Conservation (phyloP, 1,284 basidiomycete genomes). For the Fomes fomentarius region DNA sequence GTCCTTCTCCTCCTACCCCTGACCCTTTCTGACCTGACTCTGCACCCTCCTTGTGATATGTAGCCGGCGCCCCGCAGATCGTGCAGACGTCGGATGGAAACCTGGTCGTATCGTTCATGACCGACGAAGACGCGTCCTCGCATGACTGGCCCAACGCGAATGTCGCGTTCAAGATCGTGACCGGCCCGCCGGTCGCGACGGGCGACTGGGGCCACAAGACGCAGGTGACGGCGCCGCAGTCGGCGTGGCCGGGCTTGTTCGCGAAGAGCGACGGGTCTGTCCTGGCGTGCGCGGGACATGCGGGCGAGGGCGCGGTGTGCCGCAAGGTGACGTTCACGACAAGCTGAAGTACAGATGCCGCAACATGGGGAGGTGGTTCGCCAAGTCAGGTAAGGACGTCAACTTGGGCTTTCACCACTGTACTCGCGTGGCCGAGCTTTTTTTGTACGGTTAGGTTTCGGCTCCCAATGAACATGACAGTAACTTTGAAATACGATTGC, state of each 20-base stretch:
- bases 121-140: constrained; percentile 1
- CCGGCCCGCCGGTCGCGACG: neutral
- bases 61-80: constrained; percentile 11
- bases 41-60: no score
- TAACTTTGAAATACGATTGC: no score
- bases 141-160: constrained; percentile 1
- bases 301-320: constrained; percentile 9
- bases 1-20: neutral
- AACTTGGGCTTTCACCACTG: neutral
- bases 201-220: constrained; percentile 4
- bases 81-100: neutral
- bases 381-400: no score
- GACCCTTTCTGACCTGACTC: no score
- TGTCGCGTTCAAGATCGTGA: constrained; percentile 12
- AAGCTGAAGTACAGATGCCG: neutral
- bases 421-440: no score
- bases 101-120: constrained; percentile 9
- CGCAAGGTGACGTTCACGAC: constrained; percentile 5
- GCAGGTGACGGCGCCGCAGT: constrained; percentile 3
- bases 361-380: no score
- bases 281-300: neutral
- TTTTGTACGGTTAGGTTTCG: no score
- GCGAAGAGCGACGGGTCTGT: constrained; percentile 7
- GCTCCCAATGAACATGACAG: no score
- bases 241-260: neutral